Evolutionary conservation across 495 filamentous ascomycete species (phyloP).

Genomic region (Aspergillus cavernicola): DNA sequence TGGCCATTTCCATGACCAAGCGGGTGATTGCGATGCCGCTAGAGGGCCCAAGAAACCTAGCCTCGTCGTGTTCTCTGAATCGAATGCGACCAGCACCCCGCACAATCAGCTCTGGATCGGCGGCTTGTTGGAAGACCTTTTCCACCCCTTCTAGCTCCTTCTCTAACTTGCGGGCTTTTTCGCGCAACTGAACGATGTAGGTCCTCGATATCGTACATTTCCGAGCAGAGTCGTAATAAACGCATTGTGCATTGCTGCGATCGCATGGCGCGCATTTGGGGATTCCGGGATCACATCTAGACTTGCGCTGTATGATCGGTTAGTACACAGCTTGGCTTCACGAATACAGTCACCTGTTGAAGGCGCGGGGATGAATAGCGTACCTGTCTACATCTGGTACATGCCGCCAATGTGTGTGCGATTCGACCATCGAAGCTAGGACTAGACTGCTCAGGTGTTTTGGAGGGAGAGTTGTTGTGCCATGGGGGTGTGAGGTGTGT

Average conservation of each 20-base stretch:
- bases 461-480: slow-evolving; percentile 18
- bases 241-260: slow-evolving; percentile 80
- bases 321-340: slow-evolving; percentile 1
- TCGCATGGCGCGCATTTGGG: slow-evolving; percentile 92
- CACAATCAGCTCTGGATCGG: slow-evolving; percentile 74
- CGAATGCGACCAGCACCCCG: slow-evolving; percentile 77
- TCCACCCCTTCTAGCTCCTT: slow-evolving; percentile 61
- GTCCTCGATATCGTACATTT: slow-evolving; percentile 71
- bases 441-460: slow-evolving; percentile 20
- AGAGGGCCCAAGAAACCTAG: slow-evolving; percentile 83
- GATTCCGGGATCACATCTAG: slow-evolving; percentile 85
- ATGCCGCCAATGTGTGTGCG: slow-evolving; percentile 83
- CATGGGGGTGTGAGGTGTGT: slow-evolving; percentile 26
- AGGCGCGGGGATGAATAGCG: slow-evolving; percentile 20
- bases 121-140: slow-evolving; percentile 62
- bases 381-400: slow-evolving; percentile 81
- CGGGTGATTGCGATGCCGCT: slow-evolving; percentile 93
- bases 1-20: slow-evolving; percentile 91
- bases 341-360: neutral
- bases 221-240: slow-evolving; percentile 87
- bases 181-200: slow-evolving; percentile 85
- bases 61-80: slow-evolving; percentile 75
- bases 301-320: slow-evolving; percentile 66
- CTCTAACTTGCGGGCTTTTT: slow-evolving; percentile 74
- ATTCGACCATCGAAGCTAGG: slow-evolving; percentile 48